These are phyloP conservation scores for Monosporascus sp. DNA, from an alignment of 2,329 filamentous ascomycete genomes.

Conservation along the genomic window DNA sequence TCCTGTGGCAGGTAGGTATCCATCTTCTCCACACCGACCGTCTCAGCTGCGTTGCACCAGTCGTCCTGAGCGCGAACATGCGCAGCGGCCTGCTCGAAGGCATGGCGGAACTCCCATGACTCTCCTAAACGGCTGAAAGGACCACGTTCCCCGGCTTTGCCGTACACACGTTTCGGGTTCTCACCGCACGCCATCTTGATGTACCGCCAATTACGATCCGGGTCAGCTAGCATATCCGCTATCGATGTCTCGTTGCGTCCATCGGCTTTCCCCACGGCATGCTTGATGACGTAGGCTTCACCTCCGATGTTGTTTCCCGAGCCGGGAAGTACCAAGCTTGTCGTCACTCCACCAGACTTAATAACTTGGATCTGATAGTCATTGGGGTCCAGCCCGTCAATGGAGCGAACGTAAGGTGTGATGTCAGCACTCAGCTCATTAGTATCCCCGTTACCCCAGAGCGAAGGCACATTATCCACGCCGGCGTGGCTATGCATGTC, in stretches of 20 bases:
- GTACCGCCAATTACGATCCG: constrained; percentile 60
- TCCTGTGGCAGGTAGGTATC: constrained; percentile 56
- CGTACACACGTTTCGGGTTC: constrained; percentile 61
- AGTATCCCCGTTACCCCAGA: constrained; percentile 50
- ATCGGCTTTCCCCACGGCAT: constrained; percentile 54
- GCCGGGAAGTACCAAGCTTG: constrained; percentile 60
- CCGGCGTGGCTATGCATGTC: constrained; percentile 69
- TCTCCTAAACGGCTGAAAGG: constrained; percentile 61
- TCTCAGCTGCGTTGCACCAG: constrained; percentile 57
- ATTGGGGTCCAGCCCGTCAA: constrained; percentile 58
- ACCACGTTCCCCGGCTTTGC: constrained; percentile 45
- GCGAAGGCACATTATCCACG: constrained; percentile 49
- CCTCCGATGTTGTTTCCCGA: constrained; percentile 70
- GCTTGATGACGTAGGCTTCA: constrained; percentile 65
- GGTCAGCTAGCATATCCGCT: constrained; percentile 59
- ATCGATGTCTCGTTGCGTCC: constrained; percentile 60
- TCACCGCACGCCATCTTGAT: constrained; percentile 76
- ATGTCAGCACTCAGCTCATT: constrained; percentile 62
- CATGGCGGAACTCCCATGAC: constrained; percentile 63
- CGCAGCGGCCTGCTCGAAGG: constrained; percentile 57
- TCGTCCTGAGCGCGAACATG: constrained; percentile 59
- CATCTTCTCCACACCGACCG: constrained; percentile 44
- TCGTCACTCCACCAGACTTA: constrained; percentile 69
- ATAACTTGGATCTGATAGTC: constrained; percentile 64
- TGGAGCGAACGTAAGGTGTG: constrained; percentile 62